These are phyloP conservation scores for Geotrichum restrictum DNA, from an alignment of 1,139 yeast species.

Conservation along the genomic window DNA sequence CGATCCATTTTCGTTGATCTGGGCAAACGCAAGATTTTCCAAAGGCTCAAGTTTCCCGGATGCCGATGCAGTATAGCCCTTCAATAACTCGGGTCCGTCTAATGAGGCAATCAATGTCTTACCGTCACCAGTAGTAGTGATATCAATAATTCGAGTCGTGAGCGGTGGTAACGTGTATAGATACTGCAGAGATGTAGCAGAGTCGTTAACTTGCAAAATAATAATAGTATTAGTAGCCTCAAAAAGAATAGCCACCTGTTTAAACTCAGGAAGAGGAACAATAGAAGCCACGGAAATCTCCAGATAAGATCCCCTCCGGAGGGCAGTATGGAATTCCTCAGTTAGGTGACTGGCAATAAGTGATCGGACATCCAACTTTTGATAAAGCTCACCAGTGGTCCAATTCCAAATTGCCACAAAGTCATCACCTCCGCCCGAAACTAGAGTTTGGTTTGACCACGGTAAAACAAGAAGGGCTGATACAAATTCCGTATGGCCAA, in stretches of 20 bases:
- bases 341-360: conserved; percentile 24
- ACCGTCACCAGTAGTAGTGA: conserved; percentile 35
- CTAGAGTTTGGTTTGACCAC: conserved; percentile 48
- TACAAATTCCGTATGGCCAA: conserved; percentile 83
- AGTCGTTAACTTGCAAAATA: conserved; percentile 6
- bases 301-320: conserved; percentile 36
- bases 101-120: conserved; percentile 45
- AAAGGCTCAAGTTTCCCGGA: conserved; percentile 3
- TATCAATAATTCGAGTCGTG: conserved; percentile 35
- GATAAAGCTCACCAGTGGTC: conserved; percentile 48
- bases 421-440: conserved; percentile 91
- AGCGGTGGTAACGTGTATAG: conserved; percentile 31
- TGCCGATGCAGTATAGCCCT: not conserved
- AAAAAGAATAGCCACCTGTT: conserved; percentile 28
- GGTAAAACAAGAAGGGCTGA: conserved; percentile 56
- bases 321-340: conserved; percentile 25
- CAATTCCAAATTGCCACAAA: conserved; percentile 77
- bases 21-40: conserved; percentile 17
- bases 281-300: conserved; percentile 65
- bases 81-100: conserved; percentile 37
- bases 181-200: conserved; percentile 25
- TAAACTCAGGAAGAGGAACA: conserved; percentile 45
- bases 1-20: conserved; percentile 26
- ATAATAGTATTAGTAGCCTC: conserved; percentile 23
- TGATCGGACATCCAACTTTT: conserved; percentile 49